phyloP scores from a whole-genome alignment of 2,329 filamentous ascomycete genomes.

The Apiospora phragmitis region DNA sequence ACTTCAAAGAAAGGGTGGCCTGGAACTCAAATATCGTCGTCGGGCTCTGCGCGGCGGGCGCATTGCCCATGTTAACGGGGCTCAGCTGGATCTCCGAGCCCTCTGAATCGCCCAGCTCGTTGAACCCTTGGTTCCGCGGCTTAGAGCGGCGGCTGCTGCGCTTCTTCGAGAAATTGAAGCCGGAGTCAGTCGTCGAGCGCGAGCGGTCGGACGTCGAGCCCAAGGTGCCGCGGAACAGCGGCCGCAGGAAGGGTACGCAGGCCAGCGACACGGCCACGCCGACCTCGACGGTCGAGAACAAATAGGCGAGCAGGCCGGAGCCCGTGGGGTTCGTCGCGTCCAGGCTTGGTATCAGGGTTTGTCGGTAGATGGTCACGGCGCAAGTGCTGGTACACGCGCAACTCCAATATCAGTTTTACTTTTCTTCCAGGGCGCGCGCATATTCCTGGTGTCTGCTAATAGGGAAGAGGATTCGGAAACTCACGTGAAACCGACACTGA shows the following conservation, averaged over 20 bases:
- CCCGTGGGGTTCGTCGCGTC: conserved; percentile 3
- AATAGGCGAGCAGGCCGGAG: conserved; percentile 8
- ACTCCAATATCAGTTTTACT: too few species aligned
- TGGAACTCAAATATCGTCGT: too few species aligned
- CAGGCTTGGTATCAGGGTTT: conserved; percentile 10
- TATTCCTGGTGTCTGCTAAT: too few species aligned
- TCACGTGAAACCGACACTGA: conserved; percentile 16
- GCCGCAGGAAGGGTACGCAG: conserved; percentile 16
- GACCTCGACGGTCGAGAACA: conserved; percentile 14
- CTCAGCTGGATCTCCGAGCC: conserved; percentile 12
- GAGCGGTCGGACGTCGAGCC: conserved; percentile 1
- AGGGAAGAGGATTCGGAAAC: too few species aligned
- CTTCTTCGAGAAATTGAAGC: conserved; percentile 3
- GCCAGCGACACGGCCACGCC: conserved; percentile 15
- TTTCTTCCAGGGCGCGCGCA: too few species aligned
- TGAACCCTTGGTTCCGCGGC: conserved; percentile 8
- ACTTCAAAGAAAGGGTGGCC: too few species aligned
- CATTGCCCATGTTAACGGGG: not conserved
- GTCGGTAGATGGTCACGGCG: conserved; percentile 14
- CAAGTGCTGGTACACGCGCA: too few species aligned
- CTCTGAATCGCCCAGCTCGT: conserved; percentile 6
- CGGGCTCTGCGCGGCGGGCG: not conserved
- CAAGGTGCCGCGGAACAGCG: conserved; percentile 10
- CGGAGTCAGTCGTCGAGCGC: not conserved
- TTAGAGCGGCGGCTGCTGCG: not conserved